Conservation (phyloP, 768 basidiomycete genomes). For the Trametes sanguinea region DNA sequence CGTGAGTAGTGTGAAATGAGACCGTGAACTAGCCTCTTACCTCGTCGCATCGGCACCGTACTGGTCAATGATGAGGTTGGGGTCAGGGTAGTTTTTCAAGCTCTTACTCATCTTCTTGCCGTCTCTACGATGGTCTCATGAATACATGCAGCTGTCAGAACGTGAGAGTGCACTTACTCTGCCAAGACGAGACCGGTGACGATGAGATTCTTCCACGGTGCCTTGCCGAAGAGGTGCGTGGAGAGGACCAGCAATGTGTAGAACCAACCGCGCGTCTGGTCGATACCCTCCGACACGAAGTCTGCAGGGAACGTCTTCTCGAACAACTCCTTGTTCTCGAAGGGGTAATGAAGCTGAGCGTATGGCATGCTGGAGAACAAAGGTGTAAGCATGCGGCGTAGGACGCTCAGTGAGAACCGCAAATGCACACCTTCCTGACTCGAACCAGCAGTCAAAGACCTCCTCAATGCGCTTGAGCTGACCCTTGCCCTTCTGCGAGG, state of each 20-base stretch:
- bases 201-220: slow-evolving; percentile 98
- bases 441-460: slow-evolving; percentile 99
- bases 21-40: slow-evolving; percentile 37
- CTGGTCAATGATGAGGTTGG: slow-evolving; percentile 82
- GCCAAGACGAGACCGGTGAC: slow-evolving; percentile 95
- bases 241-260: slow-evolving; percentile 95
- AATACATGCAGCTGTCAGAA: not conserved
- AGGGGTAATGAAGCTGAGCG: slow-evolving; percentile 96
- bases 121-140: slow-evolving; percentile 52
- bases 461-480: slow-evolving; percentile 88
- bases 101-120: slow-evolving; percentile 99
- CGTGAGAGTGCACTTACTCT: slow-evolving; percentile 53
- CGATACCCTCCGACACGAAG: slow-evolving; percentile 97
- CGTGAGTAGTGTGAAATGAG: not conserved
- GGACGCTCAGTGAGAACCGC: no score
- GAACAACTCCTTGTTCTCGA: slow-evolving; percentile 92
- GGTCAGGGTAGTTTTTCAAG: slow-evolving; percentile 95
- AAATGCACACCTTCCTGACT: slow-evolving; percentile 82
- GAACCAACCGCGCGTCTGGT: slow-evolving; percentile 99
- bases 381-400: not conserved
- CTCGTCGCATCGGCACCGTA: slow-evolving; percentile 96
- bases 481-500: slow-evolving; percentile 87
- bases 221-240: slow-evolving; percentile 90
- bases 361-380: slow-evolving; percentile 84
- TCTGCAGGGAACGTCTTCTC: slow-evolving; percentile 89